Conservation (phyloP, 1,284 basidiomycete species). For the Agroathelia rolfsii region DNA sequence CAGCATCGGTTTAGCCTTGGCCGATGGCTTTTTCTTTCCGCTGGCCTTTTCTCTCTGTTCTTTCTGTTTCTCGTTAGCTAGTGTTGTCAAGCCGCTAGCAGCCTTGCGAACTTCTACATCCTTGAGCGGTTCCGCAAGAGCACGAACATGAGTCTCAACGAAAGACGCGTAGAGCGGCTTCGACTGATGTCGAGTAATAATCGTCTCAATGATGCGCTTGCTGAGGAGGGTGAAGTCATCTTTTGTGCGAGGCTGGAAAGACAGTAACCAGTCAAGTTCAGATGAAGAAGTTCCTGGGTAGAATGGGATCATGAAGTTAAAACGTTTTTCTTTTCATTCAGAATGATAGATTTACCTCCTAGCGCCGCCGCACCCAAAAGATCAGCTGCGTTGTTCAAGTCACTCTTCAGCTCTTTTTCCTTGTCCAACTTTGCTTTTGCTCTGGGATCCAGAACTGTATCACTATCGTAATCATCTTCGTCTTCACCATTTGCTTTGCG, state of each 20-base stretch:
- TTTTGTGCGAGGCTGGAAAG: conserved; percentile 73
- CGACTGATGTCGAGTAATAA: conserved; percentile 67
- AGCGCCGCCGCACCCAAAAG: conserved; percentile 65
- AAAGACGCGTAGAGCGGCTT: conserved; percentile 79
- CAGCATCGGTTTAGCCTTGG: conserved; percentile 59
- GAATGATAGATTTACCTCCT: conserved; percentile 39
- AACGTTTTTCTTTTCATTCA: conserved; percentile 1
- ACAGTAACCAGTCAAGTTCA: conserved; percentile 62
- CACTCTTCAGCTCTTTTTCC: conserved; percentile 75
- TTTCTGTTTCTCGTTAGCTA: conserved; percentile 91
- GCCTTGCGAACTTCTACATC: conserved; percentile 87
- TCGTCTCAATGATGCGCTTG: conserved; percentile 55
- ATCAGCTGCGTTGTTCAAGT: conserved; percentile 75
- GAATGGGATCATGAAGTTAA: conserved; percentile 3
- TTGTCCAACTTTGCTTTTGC: conserved; percentile 69
- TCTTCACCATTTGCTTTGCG: conserved; percentile 27
- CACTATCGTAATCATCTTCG: conserved; percentile 52
- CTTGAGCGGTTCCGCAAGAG: conserved; percentile 63
- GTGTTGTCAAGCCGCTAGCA: conserved; percentile 69
- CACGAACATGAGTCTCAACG: conserved; percentile 72
- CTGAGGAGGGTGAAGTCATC: conserved; percentile 76
- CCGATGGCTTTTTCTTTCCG: conserved; percentile 83
- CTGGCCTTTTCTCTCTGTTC: conserved; percentile 77
- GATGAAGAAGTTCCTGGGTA: conserved; percentile 57
- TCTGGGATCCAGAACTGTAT: conserved; percentile 71